phyloP scores from a whole-genome alignment of 1,284 basidiomycete species.

The Amanita bisporigera region DNA sequence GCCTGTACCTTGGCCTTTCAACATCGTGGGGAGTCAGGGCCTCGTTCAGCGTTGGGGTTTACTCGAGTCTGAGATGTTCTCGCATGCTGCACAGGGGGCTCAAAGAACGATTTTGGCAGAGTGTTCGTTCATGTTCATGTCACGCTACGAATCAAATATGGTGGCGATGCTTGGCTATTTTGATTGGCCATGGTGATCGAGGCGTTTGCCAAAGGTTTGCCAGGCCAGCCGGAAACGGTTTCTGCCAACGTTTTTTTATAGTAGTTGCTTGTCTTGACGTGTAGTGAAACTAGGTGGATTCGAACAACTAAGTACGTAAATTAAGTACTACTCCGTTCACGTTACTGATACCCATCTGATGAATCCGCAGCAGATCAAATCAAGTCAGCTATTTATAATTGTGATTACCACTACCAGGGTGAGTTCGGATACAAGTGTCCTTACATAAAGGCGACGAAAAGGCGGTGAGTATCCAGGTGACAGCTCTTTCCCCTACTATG shows the following conservation, averaged over 20 bases:
- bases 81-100: neutral
- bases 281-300: too few relatives aligned
- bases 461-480: too few relatives aligned
- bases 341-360: too few relatives aligned
- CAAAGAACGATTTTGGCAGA: neutral
- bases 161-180: too few relatives aligned
- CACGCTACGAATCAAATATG: too few relatives aligned
- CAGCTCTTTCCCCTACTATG: neutral
- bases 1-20: neutral
- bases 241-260: neutral
- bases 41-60: neutral
- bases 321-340: too few relatives aligned
- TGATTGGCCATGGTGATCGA: neutral
- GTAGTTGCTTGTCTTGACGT: neutral
- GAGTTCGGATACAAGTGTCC: too few relatives aligned
- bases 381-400: too few relatives aligned
- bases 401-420: too few relatives aligned
- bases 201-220: neutral
- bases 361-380: too few relatives aligned
- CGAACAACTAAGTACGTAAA: too few relatives aligned
- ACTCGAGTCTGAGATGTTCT: neutral
- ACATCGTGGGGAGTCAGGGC: neutral
- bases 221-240: neutral
- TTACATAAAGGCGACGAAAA: too few relatives aligned
- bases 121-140: neutral